Base-by-base conservation (phyloP, 2,329 filamentous ascomycete genomes). In the Sporothrix pallida region DNA sequence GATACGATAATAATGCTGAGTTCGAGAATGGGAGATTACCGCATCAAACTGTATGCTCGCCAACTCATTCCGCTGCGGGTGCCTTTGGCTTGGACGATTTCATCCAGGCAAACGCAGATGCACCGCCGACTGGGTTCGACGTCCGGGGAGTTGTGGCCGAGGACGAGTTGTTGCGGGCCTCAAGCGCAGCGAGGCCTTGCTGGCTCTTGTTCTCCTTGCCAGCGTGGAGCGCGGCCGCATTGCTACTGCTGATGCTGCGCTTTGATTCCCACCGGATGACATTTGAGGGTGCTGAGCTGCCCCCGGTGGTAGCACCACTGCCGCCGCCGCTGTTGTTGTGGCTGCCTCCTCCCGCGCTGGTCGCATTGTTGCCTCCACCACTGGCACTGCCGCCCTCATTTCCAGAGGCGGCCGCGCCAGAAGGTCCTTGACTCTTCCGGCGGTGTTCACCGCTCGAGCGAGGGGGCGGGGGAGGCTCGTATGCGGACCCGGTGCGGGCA, bases 81-180 rank as follows among this genome's bases (percentile, higher is more conserved):
- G 69, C 79, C 78, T 84, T 84, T 63, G 85, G 82, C 77, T 86
- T 86, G 70, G 79, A 80, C 20, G 86, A 83, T 67, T 92, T 95
- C 85, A 98, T 91, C 95, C 95, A 98, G 13, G 93, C 91, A 83
- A 98, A 98, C 2, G 95, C 95, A 74, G 93, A 96, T 15, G 93
- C 95, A n/a, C 93, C 93, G 9, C 95, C 95, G 20, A 97, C 89
- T 0, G 96, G 95, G 79, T 98, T 98, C 46, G 89, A 86, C 7
- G 89, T 87, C 73, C 90, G 87, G 17, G 88, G 73, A 1, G 68
- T 26, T 17, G 72, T 52, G 6, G 84, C 79, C 20, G 82, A 78
- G 58, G 83, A 80, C 52, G 81, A 79, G 71, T 81, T 83, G 73
- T 26, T 72, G 72, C 83, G 82, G 54, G 78, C 76, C 65, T 83